Percentiles rank a stretch among this genome's conserved stretches.
Evolutionary conservation across 805 yeast species (phyloP).

Genomic region (Spathaspora girioi): DNA sequence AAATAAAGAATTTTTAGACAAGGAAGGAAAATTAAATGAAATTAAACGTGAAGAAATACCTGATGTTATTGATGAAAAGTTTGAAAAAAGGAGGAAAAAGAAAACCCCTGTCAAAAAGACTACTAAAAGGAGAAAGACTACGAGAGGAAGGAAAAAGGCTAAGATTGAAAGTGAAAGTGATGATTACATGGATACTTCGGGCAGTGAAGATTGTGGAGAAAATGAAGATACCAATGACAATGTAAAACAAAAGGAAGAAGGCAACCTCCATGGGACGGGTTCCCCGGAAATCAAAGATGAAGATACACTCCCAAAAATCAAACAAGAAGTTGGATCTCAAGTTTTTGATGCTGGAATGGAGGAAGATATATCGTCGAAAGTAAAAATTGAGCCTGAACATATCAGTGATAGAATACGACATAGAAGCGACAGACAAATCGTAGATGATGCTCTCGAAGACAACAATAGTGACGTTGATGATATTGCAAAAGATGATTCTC

Average conservation of each 20-base stretch:
- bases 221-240: neutral
- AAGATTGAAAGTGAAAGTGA: conserved; percentile 2
- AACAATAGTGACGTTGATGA: conserved; percentile 1
- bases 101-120: neutral
- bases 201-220: neutral
- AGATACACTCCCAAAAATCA: neutral
- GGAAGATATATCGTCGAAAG: neutral
- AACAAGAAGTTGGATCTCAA: no score
- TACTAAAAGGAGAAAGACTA: conserved; percentile 7
- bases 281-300: conserved; percentile 7
- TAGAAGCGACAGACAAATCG: conserved; percentile 4
- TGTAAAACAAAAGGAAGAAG: neutral
- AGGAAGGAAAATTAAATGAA: conserved; percentile 13
- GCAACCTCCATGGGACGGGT: neutral
- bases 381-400: neutral
- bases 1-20: conserved; percentile 13
- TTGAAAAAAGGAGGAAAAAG: conserved; percentile 13
- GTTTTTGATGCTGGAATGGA: neutral
- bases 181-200: neutral
- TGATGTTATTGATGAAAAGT: conserved; percentile 15
- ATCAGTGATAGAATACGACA: neutral
- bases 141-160: conserved; percentile 2
- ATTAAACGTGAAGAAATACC: conserved; percentile 17
- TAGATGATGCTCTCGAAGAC: conserved; percentile 1
- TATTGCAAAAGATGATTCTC: conserved; percentile 4